Base-by-base conservation (phyloP, 2,329 filamentous ascomycete genomes). In the Aspergillus thermomutatus region DNA sequence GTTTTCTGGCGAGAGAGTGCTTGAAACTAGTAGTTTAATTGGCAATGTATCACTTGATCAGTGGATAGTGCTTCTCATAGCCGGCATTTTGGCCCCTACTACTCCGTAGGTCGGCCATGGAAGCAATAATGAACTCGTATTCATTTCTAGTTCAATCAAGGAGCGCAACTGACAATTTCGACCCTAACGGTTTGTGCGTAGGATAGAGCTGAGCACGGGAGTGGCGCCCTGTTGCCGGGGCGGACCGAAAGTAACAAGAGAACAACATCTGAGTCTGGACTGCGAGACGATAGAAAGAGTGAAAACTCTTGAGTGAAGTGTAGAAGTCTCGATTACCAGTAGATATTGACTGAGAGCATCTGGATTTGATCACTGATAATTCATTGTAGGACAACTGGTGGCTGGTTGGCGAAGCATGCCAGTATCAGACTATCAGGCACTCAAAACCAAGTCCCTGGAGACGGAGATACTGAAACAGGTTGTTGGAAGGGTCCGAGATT, bases 171-270 rank as follows among this genome's bases (percentile, higher is more conserved):
- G 7, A 10, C 8, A 17, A 17, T 17, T 37, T 37, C 2, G 14
- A 3, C 31, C 31, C 31, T 37, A 7, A 6, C 41, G 19, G 4
- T 45, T 53, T 53, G 50, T 53, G 45, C 27, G 34, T 26, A 8
- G n/a, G 43, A 47, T 17, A 34, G 23, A 26, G 47, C 21, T 48
- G 52, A 49, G 50, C 50, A 51, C 57, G 57, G 54, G 31, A 51
- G 50, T 56, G 57, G 57, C 57, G 50, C 50, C 41, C 5, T 52
- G 45, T 21, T 46, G 49, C 54, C 51, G 57, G 57, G 49, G 45
- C 57, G 54, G 54, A 59, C 57, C 57, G 57, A 58, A 31, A 54
- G 52, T 54, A 46, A 26, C 45, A 43, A 46, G 28, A 45, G 23
- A 40, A 31, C 7, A 45, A 9, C 21, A 48, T 19, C 31, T 31